Evolutionary conservation across 2,329 filamentous ascomycete genomes (phyloP).

Genomic region (Elsinoe ampelina): DNA sequence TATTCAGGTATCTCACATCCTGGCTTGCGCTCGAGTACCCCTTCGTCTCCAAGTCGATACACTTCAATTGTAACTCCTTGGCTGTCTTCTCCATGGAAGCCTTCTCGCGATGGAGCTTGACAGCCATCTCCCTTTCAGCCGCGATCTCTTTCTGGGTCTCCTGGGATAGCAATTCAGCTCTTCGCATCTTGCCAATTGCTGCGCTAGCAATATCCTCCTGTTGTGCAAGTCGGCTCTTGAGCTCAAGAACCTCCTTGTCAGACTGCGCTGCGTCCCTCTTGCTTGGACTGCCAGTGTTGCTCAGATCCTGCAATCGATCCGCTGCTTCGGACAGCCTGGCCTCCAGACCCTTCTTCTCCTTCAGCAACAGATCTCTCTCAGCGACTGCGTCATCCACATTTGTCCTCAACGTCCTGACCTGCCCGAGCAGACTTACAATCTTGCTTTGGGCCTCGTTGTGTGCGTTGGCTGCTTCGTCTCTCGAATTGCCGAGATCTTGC

Average conservation of each 20-base stretch:
- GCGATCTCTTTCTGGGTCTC: constrained; percentile 92
- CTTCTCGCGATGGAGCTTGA: constrained; percentile 81
- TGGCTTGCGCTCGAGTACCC: constrained; percentile 90
- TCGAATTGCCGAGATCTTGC: constrained; percentile 78
- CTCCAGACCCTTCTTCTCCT: constrained; percentile 87
- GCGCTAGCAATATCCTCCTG: constrained; percentile 88
- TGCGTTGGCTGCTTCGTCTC: constrained; percentile 83
- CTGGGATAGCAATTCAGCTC: constrained; percentile 74
- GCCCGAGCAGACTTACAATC: constrained; percentile 80
- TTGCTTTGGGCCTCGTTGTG: constrained; percentile 94
- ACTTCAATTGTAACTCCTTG: constrained; percentile 79
- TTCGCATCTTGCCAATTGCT: constrained; percentile 93
- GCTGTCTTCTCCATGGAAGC: constrained; percentile 78
- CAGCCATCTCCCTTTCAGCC: constrained; percentile 71
- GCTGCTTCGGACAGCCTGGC: constrained; percentile 77
- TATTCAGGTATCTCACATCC: constrained; percentile 90
- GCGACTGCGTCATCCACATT: constrained; percentile 76
- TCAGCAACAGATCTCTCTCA: constrained; percentile 73
- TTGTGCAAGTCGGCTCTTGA: constrained; percentile 81
- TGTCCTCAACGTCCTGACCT: constrained; percentile 74
- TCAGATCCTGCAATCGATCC: constrained; percentile 74
- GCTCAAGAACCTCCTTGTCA: constrained; percentile 79
- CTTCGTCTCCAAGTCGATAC: constrained; percentile 93
- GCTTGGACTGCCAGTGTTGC: constrained; percentile 68
- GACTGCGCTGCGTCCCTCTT: constrained; percentile 82